Evolutionary conservation across 805 yeast species (phyloP), one percentile per base, ranked within the genome.

Genomic region (Candida patagonica): DNA sequence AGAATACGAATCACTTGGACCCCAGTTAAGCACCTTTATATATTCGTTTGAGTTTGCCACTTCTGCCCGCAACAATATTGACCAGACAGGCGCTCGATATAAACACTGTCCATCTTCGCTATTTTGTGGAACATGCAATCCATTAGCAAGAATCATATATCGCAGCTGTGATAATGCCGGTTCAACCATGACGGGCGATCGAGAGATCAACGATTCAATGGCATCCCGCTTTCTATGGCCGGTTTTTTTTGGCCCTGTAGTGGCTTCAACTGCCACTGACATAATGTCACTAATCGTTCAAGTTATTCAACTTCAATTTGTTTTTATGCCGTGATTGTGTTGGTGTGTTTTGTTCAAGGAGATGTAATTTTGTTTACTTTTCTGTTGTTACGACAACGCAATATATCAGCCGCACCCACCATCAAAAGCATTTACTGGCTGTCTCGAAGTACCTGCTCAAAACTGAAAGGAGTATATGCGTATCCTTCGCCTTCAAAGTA

Each of bases 401-500:
- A 29, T 15, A 29, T 15, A 29, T 12, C 26, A 12, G 26, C 8
- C 12, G 26, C 31, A 29, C 31, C 26, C 26, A 24, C 26, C 38
- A 35, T 15, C 26, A 12, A 32, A n/a, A n/a, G n/a, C n/a, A n/a
- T n/a, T n/a, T n/a, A n/a, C n/a, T n/a, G n/a, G n/a, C n/a, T n/a
- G n/a, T 37, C 37, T 26, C 29, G 36, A n/a, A 35, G 23, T n/a
- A 38, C 27, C 26, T 16, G 21, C 41, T 46, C 38, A 42, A 88
- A 86, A 2, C 78, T 71, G 58, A 86, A 89, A 12, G 98, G 97
- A 48, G 74, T 76, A 57, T 85, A 92, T 5, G 87, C 77, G 49
- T 78, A 70, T 42, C 99, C 99, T 59, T 89, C 98, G 58, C 99
- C 99, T 58, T 83, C 94, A 55, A 92, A 92, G 60, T 83, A 94